Percentiles rank a stretch among this genome's conserved stretches.
Evolutionary conservation across 2,329 filamentous ascomycete genomes (phyloP).

Genomic region (Massarina eburnea): DNA sequence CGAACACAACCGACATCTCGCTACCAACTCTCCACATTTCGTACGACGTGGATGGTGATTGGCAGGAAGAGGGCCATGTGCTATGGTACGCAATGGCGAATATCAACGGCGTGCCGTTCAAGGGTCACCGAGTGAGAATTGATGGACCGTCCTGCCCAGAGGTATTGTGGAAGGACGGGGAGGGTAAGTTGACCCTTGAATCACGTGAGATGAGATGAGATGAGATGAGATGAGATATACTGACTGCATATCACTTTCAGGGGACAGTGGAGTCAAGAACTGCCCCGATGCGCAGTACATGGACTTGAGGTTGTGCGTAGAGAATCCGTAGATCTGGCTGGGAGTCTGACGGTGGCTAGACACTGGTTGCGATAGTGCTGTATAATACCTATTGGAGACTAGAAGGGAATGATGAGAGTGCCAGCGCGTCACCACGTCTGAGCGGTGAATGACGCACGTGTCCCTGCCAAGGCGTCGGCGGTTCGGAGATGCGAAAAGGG

Average conservation of each 20-base stretch:
- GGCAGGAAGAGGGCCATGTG: not conserved
- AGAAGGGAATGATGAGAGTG: not conserved
- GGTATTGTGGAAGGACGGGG: not conserved
- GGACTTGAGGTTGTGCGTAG: not conserved
- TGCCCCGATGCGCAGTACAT: not conserved
- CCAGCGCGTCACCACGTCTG: not conserved
- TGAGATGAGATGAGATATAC: too few species aligned
- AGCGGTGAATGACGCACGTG: not conserved
- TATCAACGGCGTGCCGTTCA: not conserved
- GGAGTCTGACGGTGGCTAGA: not conserved
- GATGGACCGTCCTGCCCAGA: not conserved
- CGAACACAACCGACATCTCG: not conserved
- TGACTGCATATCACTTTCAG: too few species aligned
- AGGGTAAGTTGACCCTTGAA: too few species aligned
- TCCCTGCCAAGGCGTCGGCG: slow-evolving; percentile 6
- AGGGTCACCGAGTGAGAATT: not conserved
- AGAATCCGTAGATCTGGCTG: too few species aligned
- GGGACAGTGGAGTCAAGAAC: not conserved
- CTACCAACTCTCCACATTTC: not conserved
- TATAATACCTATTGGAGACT: too few species aligned
- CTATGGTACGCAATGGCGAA: not conserved
- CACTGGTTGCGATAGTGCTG: not conserved
- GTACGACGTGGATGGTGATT: not conserved
- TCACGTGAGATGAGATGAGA: too few species aligned
- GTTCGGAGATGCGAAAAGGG: not conserved